Evolutionary conservation across 768 basidiomycete species (phyloP).

Genomic region (Tubosaeta sp.): DNA sequence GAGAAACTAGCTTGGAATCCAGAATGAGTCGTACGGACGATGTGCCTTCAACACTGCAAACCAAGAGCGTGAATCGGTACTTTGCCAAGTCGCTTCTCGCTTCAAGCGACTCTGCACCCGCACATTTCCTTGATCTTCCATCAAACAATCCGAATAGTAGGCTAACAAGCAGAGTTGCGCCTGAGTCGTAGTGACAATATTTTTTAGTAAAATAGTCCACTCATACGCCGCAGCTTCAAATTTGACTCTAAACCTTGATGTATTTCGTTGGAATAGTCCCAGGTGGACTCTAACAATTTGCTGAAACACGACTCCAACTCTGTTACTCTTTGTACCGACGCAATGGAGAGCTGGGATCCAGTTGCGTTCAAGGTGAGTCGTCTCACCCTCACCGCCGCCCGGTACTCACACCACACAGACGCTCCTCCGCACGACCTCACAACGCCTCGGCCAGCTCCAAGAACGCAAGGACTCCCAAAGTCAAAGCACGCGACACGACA

Average conservation of each 20-base stretch:
- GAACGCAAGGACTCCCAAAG: constrained; percentile 64
- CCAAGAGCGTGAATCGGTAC: too few species aligned
- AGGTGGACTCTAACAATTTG: background rate
- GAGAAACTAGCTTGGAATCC: too few species aligned
- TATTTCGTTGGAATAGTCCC: background rate
- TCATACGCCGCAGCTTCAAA: background rate
- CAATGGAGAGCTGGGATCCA: constrained; percentile 30
- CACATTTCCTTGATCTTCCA: too few species aligned
- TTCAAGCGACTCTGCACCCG: too few species aligned
- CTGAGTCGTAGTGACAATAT: too few species aligned
- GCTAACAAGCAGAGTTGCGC: too few species aligned
- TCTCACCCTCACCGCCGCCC: background rate
- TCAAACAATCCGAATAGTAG: too few species aligned
- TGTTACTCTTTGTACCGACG: background rate
- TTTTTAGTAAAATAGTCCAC: too few species aligned
- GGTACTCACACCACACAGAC: constrained; percentile 35
- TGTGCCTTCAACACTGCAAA: too few species aligned
- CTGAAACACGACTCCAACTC: background rate
- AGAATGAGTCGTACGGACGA: too few species aligned
- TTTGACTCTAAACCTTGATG: background rate
- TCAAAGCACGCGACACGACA: constrained; percentile 60
- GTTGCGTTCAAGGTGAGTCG: constrained; percentile 28
- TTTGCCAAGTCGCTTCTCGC: too few species aligned
- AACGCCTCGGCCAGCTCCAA: constrained; percentile 65
- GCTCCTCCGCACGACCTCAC: constrained; percentile 59